Evolutionary conservation across 192 early-diverging fungal genomes (phyloP).

Genomic region (Backusella australiensis): DNA sequence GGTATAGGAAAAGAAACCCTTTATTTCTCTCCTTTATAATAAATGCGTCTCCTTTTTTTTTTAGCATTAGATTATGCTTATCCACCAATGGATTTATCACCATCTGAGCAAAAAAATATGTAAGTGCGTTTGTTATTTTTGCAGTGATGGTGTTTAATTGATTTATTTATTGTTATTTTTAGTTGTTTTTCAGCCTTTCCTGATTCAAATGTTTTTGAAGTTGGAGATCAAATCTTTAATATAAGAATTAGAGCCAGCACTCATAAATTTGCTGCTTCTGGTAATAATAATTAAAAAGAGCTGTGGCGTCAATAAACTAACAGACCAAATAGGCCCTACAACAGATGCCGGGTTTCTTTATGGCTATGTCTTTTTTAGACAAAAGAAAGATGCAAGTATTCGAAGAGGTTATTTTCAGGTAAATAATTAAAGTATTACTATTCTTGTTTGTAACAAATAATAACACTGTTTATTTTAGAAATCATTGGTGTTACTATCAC

Average conservation of each 20-base stretch:
- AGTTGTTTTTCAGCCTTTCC: conserved; percentile 76
- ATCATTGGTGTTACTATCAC: conserved; percentile 83
- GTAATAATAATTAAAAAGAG: conserved; percentile 19
- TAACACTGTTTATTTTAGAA: conserved; percentile 48
- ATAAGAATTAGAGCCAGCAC: conserved; percentile 66
- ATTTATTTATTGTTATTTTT: background rate
- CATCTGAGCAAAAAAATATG: conserved; percentile 72
- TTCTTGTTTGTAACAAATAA: background rate
- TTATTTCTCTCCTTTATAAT: background rate
- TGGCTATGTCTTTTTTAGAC: conserved; percentile 94
- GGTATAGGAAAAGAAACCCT: conserved; percentile 32
- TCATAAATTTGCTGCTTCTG: conserved; percentile 51
- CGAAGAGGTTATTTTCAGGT: conserved; percentile 90
- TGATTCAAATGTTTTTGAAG: conserved; percentile 73
- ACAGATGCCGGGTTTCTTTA: conserved; percentile 64
- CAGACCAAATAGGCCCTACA: conserved; percentile 41
- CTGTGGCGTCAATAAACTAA: background rate
- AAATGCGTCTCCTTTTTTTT: background rate
- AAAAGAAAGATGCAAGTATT: conserved; percentile 83
- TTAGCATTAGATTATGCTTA: conserved; percentile 68
- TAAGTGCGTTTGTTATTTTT: conserved; percentile 17
- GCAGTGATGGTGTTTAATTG: background rate
- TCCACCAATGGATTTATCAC: conserved; percentile 65
- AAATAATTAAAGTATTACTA: background rate
- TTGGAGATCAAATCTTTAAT: conserved; percentile 72